Base-by-base conservation (phyloP, 345 rosid genomes). In the Viola odorata region DNA sequence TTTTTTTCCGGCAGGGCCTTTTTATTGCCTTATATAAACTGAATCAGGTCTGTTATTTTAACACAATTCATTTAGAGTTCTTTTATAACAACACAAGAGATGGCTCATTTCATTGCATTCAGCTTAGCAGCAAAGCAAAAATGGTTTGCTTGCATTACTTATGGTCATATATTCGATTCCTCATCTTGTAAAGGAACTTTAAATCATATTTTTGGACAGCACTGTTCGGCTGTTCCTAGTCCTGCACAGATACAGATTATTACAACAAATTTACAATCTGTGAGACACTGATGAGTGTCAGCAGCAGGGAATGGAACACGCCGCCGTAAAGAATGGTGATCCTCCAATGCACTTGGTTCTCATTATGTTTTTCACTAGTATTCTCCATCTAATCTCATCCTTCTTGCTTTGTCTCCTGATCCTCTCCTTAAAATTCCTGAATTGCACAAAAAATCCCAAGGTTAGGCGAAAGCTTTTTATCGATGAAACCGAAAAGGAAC, bases 391-490 rank as follows among this genome's bases (percentile, higher is more conserved):
- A 1, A 64, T 53, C 77, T 79, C 87, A 72, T 88, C 91, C 73
- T 91, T 86, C 77, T 86, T 86, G 84, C 75, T 78, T 64, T 86
- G 96, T 56, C 63, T 85, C 77, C 45, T 74, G 16, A 75, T 74
- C 85, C 75, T 89, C 77, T 65, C 83, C 81, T 80, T 87, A 59
- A 91, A 85, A 68, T 75, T 92, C 73, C 95, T 81, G 79, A 23
- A 53, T 36, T 1, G 16, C 32, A 59, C 7, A 63, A 39, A 7
- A n/a, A 45, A 32, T 48, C 48, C 45, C 6, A 11, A 36, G 7
- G 32, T 64, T 64, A 64, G 58, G 45, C 32, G 17, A 41, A 37
- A 60, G 10, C 50, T n/a, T 16, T 16, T 44, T 0, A 15, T 5
- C 5, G 11, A 6, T 9, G 60, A 23, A 15, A 40, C 5, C 0